Evolutionary conservation across 768 basidiomycete species (phyloP).

Genomic region (Tylopilus cervinicoccineus): DNA sequence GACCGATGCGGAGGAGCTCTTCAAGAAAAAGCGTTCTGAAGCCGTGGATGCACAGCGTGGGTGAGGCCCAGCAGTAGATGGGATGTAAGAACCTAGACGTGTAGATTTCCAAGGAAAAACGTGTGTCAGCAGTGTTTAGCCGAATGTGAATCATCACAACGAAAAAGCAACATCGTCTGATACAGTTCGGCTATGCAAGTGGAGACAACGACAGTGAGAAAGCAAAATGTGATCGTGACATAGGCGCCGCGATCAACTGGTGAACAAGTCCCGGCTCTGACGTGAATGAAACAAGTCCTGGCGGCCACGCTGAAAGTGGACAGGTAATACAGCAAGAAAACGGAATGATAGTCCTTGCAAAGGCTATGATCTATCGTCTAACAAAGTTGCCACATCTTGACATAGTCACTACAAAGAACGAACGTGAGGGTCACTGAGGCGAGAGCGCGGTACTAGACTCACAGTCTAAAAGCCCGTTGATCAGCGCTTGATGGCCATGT

Average conservation of each 20-base stretch:
- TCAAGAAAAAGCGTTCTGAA: constrained; percentile 60
- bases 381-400: constrained; percentile 34
- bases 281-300: not conserved
- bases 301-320: not conserved
- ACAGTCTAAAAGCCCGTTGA: constrained; percentile 70
- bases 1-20: constrained; percentile 84
- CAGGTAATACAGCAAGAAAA: not conserved
- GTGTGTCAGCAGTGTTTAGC: not conserved
- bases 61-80: not conserved
- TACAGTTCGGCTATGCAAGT: not conserved
- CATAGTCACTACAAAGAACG: constrained; percentile 22
- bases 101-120: not conserved
- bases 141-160: not conserved
- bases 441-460: not conserved
- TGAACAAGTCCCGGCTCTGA: not conserved
- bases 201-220: not conserved
- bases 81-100: not conserved
- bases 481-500: constrained; percentile 68
- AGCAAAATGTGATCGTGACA: not conserved
- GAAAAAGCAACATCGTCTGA: not conserved
- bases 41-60: constrained; percentile 31
- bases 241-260: not conserved
- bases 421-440: not conserved
- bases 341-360: not conserved
- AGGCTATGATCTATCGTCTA: constrained; percentile 2